Base-by-base conservation (phyloP, 257 asterid genomes). In the Galeopsis tetrahit region DNA sequence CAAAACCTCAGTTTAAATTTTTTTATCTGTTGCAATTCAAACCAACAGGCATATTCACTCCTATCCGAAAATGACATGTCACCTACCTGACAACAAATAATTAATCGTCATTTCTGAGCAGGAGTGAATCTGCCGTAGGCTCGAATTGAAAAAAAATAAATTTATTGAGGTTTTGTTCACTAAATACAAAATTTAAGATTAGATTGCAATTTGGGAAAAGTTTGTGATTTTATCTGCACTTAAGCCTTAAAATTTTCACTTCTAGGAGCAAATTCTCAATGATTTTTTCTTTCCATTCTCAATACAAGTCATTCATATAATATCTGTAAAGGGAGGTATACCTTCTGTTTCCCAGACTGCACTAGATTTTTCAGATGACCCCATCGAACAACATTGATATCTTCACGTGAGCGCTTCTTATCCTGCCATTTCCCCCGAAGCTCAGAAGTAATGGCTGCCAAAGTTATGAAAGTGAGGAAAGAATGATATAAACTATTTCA, bases 281-380 rank as follows among this genome's bases (percentile, higher is more conserved):
- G 17, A 34, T 10, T 33, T 42, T 64, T 43, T 39, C 17, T 71
- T 17, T 36, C 65, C 10, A 39, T 33, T 32, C 49, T 49, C 5
- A 11, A 36, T 17, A 8, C 21, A 58, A 53, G 68, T 63, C 21
- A 59, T 2, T 3, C 21, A 44, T 14, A 10, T 15, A 61, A 40
- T 46, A 66, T n/a, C 6, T 28, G 55, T 44, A 44, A 32, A 53
- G 72, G 56, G 75, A 35, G 33, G 48, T 73, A 21, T 76, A 94
- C 99, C 95, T 94, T 94, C 11, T 91, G 95, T 79, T 88, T 94
- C 74, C 87, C 87, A 56, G 94, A 83, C 73, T 85, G 93, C 77
- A 91, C 78, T 40, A 83, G 72, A 70, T 78, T 76, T 76, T 87
- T 94, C 57, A 94, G 82, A 61, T 89, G 92, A 56, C 82, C 80